Evolutionary conservation across 176 grass and related monocot genomes (phyloP).

Genomic region (Areca catechu): DNA sequence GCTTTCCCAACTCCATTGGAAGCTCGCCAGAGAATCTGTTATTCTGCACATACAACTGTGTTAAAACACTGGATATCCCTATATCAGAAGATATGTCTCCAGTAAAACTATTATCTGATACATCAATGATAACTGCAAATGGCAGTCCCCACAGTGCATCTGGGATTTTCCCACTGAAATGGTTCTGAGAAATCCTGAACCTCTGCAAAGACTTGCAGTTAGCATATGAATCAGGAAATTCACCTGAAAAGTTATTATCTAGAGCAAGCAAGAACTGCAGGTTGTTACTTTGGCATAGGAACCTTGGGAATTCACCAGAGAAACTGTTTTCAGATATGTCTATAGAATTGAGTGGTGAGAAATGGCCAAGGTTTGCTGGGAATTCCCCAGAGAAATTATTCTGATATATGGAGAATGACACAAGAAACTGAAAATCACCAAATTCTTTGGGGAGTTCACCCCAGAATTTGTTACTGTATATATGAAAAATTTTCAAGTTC

Average conservation of each 20-base stretch:
- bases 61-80: slow-evolving; percentile 50
- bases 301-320: slow-evolving; percentile 76
- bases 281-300: slow-evolving; percentile 65
- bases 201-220: slow-evolving; percentile 80
- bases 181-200: slow-evolving; percentile 85
- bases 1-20: slow-evolving; percentile 54
- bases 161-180: slow-evolving; percentile 49
- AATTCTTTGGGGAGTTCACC: slow-evolving; percentile 70
- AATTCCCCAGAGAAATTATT: slow-evolving; percentile 79
- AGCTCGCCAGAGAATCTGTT: slow-evolving; percentile 57
- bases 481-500: slow-evolving; percentile 69
- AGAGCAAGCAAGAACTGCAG: slow-evolving; percentile 75
- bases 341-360: slow-evolving; percentile 63
- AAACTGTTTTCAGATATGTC: slow-evolving; percentile 97
- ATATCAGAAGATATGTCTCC: slow-evolving; percentile 71
- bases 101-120: slow-evolving; percentile 59
- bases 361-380: slow-evolving; percentile 52
- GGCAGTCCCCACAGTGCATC: slow-evolving; percentile 64
- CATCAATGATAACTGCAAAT: slow-evolving; percentile 81
- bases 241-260: slow-evolving; percentile 78
- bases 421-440: slow-evolving; percentile 60
- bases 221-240: slow-evolving; percentile 63
- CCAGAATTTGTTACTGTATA: slow-evolving; percentile 65
- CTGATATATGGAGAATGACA: slow-evolving; percentile 81
- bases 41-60: slow-evolving; percentile 82